These are phyloP conservation scores for Calocera viscosa DNA, from an alignment of 768 basidiomycete genomes.

Conservation along the genomic window DNA sequence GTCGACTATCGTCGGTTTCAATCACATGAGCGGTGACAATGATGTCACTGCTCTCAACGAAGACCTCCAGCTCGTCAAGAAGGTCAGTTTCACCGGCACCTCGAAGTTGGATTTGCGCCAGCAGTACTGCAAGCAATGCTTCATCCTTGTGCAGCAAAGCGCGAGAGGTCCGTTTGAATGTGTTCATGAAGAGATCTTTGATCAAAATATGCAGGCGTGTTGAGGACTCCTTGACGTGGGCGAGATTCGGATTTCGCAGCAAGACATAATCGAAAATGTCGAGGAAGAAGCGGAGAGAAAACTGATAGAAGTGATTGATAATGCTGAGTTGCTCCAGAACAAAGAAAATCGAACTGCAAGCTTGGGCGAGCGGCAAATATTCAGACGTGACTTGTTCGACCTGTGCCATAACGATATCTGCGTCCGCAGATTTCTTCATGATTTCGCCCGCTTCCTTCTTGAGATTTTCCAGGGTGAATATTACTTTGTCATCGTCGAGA, in stretches of 20 bases:
- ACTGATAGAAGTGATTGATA: slow-evolving; percentile 97
- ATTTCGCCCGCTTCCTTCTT: slow-evolving; percentile 95
- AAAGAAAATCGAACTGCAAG: slow-evolving; percentile 94
- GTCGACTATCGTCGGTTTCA: slow-evolving; percentile 29
- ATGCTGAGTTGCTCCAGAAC: slow-evolving; percentile 87
- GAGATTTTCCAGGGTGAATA: slow-evolving; percentile 86
- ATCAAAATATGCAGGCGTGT: slow-evolving; percentile 66
- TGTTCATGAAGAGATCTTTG: slow-evolving; percentile 76
- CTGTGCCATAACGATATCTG: slow-evolving; percentile 88
- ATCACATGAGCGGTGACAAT: slow-evolving; percentile 27
- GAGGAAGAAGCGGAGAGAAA: slow-evolving; percentile 94
- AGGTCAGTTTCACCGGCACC: slow-evolving; percentile 54
- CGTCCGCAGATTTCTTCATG: slow-evolving; percentile 90
- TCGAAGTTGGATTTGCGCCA: slow-evolving; percentile 79
- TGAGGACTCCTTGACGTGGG: slow-evolving; percentile 57
- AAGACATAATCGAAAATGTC: slow-evolving; percentile 96
- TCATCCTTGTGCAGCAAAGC: slow-evolving; percentile 84
- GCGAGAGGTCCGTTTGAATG: slow-evolving; percentile 80
- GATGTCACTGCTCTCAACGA: slow-evolving; percentile 77
- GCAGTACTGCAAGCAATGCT: slow-evolving; percentile 75
- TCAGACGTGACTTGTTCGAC: slow-evolving; percentile 92
- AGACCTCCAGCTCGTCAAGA: slow-evolving; percentile 73
- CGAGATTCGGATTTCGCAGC: slow-evolving; percentile 82
- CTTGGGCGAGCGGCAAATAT: slow-evolving; percentile 87
- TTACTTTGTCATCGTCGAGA: slow-evolving; percentile 96